Evolutionary conservation across 2,329 filamentous ascomycete genomes (phyloP), one percentile per base, ranked within the genome.

Genomic region (Xylariaceae sp.): DNA sequence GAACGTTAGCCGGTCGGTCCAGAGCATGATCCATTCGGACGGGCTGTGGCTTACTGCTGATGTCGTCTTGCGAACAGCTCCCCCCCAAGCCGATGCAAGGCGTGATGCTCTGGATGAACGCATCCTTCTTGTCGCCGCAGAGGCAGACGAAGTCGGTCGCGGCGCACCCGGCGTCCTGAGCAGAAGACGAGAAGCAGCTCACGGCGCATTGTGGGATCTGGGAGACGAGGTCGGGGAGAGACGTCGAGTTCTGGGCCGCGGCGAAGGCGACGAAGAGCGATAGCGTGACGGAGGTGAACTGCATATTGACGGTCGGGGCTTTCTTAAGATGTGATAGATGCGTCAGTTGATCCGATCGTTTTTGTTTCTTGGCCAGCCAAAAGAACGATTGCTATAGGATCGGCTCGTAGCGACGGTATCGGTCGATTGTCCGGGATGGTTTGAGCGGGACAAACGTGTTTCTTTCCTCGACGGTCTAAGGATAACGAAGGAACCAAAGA

Each of bases 111-210:
- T 23, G 41, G 56, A 68, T 62, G 54, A 71, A 71, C 1, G 52
- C n/a, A 16, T 48, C n/a, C 43, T 62, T 64, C 7, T 60, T 62
- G 2, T 50, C 23, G 6, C 60, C 59, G 59, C 70, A 72, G 37
- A 72, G 61, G 47, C 70, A 72, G 2, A 40, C 16, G 48, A 72
- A 71, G 42, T 72, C 70, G 7, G 64, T 66, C 2, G 61, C 49
- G 3, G 58, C 48, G 61, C 70, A 72, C 2, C 52, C 51, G 41
- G 67, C 67, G 1, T 55, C 48, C 5, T 54, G 18, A 10, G 70
- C 63, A n/a, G 66, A 60, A 2, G 41, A 40, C 10, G 48, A 26
- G 41, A 70, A 61, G 48, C 70, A 72, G 2, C 54, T 44, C 5
- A 65, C 46, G 43, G 70, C 70, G 57, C 70, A 72, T 40, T 51